These are phyloP conservation scores for Plectosphaerella plurivora DNA, from an alignment of 2,329 filamentous ascomycete species.

Conservation along the genomic window DNA sequence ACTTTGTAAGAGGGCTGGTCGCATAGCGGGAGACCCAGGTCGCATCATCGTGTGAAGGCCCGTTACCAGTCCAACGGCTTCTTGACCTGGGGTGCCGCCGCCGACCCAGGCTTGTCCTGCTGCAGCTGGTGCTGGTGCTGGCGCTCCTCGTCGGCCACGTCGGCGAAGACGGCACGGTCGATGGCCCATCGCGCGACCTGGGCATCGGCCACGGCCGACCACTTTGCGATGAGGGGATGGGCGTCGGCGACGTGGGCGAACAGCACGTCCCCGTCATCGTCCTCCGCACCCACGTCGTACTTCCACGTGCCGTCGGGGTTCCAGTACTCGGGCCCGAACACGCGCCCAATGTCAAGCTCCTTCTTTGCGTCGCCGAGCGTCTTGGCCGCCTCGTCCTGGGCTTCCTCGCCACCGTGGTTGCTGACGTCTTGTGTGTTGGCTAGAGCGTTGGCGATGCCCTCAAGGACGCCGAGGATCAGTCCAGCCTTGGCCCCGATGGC, in stretches of 20 bases:
- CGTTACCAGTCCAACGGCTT: neutral
- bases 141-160: conserved; percentile 24
- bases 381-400: conserved; percentile 2
- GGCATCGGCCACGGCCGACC: conserved; percentile 38
- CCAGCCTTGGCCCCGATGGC: conserved; percentile 73
- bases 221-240: conserved; percentile 64
- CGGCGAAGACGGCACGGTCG: conserved; percentile 18
- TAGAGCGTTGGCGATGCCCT: conserved; percentile 59
- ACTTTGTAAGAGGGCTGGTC: neutral
- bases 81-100: neutral
- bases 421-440: conserved; percentile 15
- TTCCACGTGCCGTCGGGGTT: conserved; percentile 67
- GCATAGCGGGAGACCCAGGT: no score
- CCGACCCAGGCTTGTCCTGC: conserved; percentile 1
- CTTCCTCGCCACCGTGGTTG: neutral
- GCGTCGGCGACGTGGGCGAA: conserved; percentile 60
- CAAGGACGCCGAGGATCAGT: conserved; percentile 69
- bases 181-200: conserved; percentile 28
- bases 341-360: conserved; percentile 55
- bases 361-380: conserved; percentile 45
- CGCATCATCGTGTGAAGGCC: neutral
- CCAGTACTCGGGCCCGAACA: conserved; percentile 67
- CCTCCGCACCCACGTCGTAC: conserved; percentile 46
- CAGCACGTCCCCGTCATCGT: conserved; percentile 33
- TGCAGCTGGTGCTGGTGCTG: conserved; percentile 5